Evolutionary conservation across 208 protist species (phyloP).

Genomic region (Perkinsela sp.): DNA sequence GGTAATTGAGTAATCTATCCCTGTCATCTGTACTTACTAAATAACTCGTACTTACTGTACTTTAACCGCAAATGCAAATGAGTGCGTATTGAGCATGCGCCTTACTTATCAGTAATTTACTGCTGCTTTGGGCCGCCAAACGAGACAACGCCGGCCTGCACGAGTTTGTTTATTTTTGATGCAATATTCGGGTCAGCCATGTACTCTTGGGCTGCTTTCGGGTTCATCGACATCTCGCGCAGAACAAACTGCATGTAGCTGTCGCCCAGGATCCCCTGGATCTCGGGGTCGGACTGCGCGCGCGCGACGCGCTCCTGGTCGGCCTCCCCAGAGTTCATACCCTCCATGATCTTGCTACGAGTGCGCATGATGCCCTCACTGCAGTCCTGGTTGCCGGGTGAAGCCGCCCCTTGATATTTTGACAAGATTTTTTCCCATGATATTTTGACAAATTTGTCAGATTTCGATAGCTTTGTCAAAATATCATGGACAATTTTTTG

Average conservation of each 20-base stretch:
- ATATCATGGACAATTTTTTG: too few relatives aligned
- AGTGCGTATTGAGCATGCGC: too few relatives aligned
- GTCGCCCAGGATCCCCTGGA: conserved; percentile 66
- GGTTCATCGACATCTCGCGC: conserved; percentile 62
- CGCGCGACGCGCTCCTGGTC: conserved; percentile 57
- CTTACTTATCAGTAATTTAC: too few relatives aligned
- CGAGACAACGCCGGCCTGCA: conserved; percentile 75
- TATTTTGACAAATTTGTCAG: not conserved
- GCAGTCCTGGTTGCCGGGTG: conserved; percentile 56
- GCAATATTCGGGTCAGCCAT: conserved; percentile 64
- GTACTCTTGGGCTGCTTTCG: conserved; percentile 53
- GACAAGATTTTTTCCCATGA: not conserved
- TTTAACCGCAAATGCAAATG: too few relatives aligned
- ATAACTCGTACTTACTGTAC: too few relatives aligned
- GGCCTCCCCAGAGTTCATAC: conserved; percentile 23
- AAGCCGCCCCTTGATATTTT: conserved; percentile 3
- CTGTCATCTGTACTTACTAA: too few relatives aligned
- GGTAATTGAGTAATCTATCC: too few relatives aligned
- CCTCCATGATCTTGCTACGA: conserved; percentile 67
- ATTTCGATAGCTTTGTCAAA: not conserved
- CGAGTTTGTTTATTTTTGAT: conserved; percentile 79
- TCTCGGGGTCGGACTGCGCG: conserved; percentile 76
- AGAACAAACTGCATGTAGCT: conserved; percentile 67
- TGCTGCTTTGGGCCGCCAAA: conserved; percentile 16
- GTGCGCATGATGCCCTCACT: conserved; percentile 47